Evolutionary conservation across 2,329 filamentous ascomycete species (phyloP), one percentile per base, ranked within the genome.

Genomic region (Trichoderma sp.): DNA sequence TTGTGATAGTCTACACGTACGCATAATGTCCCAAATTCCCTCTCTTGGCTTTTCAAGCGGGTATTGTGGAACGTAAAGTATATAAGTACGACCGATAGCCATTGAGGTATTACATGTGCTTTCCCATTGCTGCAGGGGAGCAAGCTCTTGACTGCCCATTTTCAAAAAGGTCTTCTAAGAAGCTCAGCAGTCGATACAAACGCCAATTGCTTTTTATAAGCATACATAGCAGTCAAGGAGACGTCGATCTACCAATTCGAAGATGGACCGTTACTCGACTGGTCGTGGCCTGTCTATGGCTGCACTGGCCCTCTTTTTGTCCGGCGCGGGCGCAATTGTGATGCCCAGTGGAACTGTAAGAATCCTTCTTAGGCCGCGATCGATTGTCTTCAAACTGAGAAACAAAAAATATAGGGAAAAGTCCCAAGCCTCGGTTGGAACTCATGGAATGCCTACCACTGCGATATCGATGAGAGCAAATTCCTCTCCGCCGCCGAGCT

Each of bases 361-460:
- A 1, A 33, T 21, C 35, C 16, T 31, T 13, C 7, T 11, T 6
- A 5, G 8, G 14, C 8, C 19, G 52, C 8, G 19, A 4, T 19
- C 7, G 5, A 52, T 14, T 11, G 21, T 24, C 16, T 65, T 11
- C 33, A 40, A 33, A 13, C 53, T 65, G 24, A 65, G 37, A 27
- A 13, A 16, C 8, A 35, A 19, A 53, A 19, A 37, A 33, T 58
- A 14, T 21, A 70, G 68, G 71, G 71, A 16, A 72, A 71, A 47
- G 75, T 83, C 2, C 82, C 82, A 0, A 80, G 81, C 3, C 73
- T 84, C 61, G 84, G 83, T 4, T 86, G 83, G 81, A 85, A 84
- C 71, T 83, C 82, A 4, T 87, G 84, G 85, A 87, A 88, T 73
- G 82, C 82, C 21, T 85, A 84, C 71, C 77, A 77, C 31, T 87